A percentile compares a stretch with the other conserved stretches of the same genome.
Conservation (phyloP, 805 yeast species). For the Candida silvicultrix region DNA sequence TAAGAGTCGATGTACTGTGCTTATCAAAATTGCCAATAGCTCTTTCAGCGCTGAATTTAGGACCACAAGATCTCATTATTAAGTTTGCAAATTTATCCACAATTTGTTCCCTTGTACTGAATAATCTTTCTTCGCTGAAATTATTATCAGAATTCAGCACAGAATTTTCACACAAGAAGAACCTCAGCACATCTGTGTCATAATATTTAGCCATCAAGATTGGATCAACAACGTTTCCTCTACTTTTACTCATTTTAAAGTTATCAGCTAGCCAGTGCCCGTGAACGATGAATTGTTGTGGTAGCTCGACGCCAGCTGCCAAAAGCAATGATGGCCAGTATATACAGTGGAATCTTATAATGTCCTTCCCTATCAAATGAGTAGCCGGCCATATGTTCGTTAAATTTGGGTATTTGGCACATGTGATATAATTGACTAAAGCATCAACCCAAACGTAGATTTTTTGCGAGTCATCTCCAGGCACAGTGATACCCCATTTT, state of each 20-base stretch:
- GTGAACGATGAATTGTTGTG: constrained; percentile 77
- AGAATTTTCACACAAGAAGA: constrained; percentile 72
- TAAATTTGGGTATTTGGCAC: constrained; percentile 50
- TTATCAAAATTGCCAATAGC: constrained; percentile 26
- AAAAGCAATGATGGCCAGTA: constrained; percentile 91
- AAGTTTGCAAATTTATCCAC: constrained; percentile 83
- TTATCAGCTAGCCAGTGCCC: constrained; percentile 93
- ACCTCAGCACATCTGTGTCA: constrained; percentile 69
- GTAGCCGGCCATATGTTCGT: constrained; percentile 28
- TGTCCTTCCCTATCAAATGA: constrained; percentile 91
- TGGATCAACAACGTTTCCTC: constrained; percentile 94
- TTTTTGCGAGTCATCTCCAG: constrained; percentile 67
- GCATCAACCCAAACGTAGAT: constrained; percentile 99
- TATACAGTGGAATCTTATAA: constrained; percentile 78
- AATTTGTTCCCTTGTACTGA: constrained; percentile 51
- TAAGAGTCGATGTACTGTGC: constrained; percentile 3
- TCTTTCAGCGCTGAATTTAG: constrained; percentile 51
- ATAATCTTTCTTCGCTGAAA: constrained; percentile 54
- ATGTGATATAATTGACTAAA: constrained; percentile 73
- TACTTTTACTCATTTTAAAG: constrained; percentile 86
- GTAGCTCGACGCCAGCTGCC: constrained; percentile 72
- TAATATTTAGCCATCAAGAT: constrained; percentile 51
- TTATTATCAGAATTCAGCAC: constrained; percentile 74
- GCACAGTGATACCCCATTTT: constrained; percentile 88
- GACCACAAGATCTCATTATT: constrained; percentile 65